Evolutionary conservation across 202 grass and related monocot species (phyloP).

Genomic region (Saccharum hybrid): DNA sequence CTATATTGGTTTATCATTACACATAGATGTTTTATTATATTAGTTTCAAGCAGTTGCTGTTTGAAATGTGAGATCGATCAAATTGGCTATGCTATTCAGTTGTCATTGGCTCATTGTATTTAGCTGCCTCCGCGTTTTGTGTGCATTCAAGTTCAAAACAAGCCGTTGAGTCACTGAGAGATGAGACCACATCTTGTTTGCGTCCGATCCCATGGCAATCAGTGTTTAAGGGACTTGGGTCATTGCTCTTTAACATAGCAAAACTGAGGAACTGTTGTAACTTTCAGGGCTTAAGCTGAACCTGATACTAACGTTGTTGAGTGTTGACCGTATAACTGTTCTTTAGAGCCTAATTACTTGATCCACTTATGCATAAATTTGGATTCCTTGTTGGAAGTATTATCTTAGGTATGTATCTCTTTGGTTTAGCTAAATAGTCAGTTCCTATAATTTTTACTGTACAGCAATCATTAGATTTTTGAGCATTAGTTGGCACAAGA

Average conservation of each 20-base stretch:
- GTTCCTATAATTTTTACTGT: not conserved
- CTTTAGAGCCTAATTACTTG: not conserved
- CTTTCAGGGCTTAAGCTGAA: not conserved
- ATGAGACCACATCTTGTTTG: not conserved
- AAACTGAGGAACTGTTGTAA: not conserved
- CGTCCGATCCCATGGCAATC: not conserved
- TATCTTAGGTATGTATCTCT: not conserved
- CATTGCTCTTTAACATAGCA: not conserved
- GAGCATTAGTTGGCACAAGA: not conserved
- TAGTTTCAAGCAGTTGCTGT: constrained; percentile 1
- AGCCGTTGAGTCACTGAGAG: not conserved
- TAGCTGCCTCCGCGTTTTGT: not conserved
- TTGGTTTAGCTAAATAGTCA: not conserved
- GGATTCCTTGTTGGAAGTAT: not conserved
- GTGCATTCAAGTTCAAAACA: not conserved
- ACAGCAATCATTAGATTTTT: not conserved
- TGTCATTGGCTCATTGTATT: not conserved
- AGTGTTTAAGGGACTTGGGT: not conserved
- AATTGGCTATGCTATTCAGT: not conserved
- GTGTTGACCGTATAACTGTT: not conserved
- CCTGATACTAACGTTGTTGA: not conserved
- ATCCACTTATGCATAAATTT: not conserved
- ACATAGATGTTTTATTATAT: not conserved
- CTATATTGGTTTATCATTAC: not conserved
- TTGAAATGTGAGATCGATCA: not conserved